These are phyloP conservation scores for Pythium aphanidermatum DNA, from an alignment of 352 stramenopile species.

Conservation along the genomic window DNA sequence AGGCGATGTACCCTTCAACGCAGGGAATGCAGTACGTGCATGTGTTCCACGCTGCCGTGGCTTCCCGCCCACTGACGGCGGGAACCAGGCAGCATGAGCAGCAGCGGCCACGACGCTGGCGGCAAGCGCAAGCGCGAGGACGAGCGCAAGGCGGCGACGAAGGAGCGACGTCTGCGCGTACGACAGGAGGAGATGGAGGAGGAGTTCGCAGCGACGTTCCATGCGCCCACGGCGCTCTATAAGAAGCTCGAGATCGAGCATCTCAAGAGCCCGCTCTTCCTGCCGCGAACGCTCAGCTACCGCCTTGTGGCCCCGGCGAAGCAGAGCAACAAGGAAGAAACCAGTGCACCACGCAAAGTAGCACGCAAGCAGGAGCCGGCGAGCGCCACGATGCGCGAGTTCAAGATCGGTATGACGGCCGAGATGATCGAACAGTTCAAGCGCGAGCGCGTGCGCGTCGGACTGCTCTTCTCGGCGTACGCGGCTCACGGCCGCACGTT, in stretches of 20 bases:
- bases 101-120: conserved; percentile 14
- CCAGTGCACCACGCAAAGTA: neutral
- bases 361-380: conserved; percentile 7
- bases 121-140: conserved; percentile 70
- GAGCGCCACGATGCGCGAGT: conserved; percentile 33
- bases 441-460: conserved; percentile 42
- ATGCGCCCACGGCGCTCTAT: conserved; percentile 71
- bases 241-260: conserved; percentile 78
- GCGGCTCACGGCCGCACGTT: conserved; percentile 36
- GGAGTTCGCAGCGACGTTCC: conserved; percentile 78
- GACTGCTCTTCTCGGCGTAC: conserved; percentile 52
- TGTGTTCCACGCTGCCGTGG: no score
- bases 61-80: no score
- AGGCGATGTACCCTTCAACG: no score
- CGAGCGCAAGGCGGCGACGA: conserved; percentile 26
- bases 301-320: conserved; percentile 28
- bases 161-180: conserved; percentile 36
- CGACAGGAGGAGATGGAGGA: conserved; percentile 72
- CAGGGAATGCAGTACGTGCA: no score
- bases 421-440: conserved; percentile 61
- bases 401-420: conserved; percentile 65
- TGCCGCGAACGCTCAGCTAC: conserved; percentile 76
- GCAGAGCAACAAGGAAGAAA: conserved; percentile 12
- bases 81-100: conserved; percentile 5
- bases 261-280: conserved; percentile 60